Conservation (phyloP, 352 stramenopile genomes). For the Detonula confervacea region DNA sequence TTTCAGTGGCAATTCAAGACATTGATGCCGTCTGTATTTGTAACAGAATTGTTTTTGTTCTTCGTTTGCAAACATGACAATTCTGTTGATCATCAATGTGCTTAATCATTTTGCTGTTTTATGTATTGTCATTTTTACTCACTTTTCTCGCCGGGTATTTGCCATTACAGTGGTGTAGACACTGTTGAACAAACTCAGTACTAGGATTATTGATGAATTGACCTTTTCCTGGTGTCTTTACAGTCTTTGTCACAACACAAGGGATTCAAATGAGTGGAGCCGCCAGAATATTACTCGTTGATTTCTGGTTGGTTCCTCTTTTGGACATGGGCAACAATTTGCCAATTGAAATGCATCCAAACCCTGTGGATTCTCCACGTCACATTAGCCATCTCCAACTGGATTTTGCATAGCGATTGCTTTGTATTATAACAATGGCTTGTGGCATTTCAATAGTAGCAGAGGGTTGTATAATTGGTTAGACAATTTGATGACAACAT, state of each 20-base stretch:
- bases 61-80: conserved; percentile 1
- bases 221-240: background rate
- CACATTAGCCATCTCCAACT: background rate
- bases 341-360: background rate
- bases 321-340: background rate
- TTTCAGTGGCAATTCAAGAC: background rate
- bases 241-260: background rate
- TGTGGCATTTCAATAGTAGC: conserved; percentile 1
- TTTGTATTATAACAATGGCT: background rate
- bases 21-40: background rate
- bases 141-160: background rate
- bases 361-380: background rate
- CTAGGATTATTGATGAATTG: background rate
- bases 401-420: conserved; percentile 4
- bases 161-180: conserved; percentile 2
- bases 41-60: too few relatives aligned
- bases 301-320: background rate
- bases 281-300: background rate
- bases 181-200: background rate
- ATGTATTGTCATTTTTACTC: background rate
- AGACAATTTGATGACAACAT: background rate
- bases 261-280: background rate
- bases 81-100: background rate
- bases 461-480: background rate
- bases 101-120: background rate